Evolutionary conservation across 306 rosid species (phyloP).

Genomic region (Urtica urens): DNA sequence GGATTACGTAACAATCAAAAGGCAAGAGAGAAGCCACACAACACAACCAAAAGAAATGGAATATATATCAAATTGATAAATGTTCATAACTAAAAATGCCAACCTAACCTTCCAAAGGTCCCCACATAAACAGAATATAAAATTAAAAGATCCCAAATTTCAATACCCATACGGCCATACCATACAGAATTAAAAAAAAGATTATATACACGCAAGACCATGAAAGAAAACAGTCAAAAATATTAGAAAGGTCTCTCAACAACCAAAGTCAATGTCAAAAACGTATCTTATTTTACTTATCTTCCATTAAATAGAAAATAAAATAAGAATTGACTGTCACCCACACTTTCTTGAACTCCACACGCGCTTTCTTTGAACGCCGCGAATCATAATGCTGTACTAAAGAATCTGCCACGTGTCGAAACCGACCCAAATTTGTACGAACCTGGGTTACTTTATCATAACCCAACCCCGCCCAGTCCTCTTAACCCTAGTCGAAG

Average conservation of each 20-base stretch:
- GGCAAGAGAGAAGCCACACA: not conserved
- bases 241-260: not conserved
- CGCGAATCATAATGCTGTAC: slow-evolving; percentile 13
- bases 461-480: slow-evolving; percentile 1
- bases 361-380: slow-evolving; percentile 24
- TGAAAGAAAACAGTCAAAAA: not conserved
- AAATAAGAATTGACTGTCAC: not conserved
- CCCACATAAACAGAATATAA: not conserved
- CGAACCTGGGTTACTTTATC: slow-evolving; percentile 19
- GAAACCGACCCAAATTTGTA: not conserved
- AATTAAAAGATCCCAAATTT: not conserved
- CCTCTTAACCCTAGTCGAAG: slow-evolving; percentile 41
- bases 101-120: not conserved
- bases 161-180: too few species aligned
- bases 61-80: not conserved
- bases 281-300: not conserved
- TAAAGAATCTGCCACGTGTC: slow-evolving; percentile 34
- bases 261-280: not conserved
- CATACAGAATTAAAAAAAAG: not conserved
- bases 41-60: not conserved
- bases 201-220: not conserved
- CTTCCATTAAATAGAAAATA: not conserved
- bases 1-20: not conserved
- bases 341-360: not conserved
- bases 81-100: not conserved